A percentile compares a stretch with the other conserved stretches of the same genome.
Evolutionary conservation across 2,329 filamentous ascomycete genomes (phyloP).

Genomic region (Epichloe baconii): DNA sequence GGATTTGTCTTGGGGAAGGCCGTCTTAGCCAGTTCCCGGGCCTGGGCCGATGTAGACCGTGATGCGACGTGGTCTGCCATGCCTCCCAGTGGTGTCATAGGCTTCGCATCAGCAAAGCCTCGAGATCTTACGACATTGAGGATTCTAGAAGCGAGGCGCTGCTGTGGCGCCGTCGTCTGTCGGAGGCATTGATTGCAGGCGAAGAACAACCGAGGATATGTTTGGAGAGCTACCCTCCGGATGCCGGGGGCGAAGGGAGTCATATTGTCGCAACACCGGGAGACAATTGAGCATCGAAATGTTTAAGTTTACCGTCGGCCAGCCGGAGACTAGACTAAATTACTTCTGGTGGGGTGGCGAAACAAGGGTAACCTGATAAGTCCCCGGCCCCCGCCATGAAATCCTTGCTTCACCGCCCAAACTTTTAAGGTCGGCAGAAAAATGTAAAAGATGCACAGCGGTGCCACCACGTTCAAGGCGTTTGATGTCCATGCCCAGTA

Average conservation of each 20-base stretch:
- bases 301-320: not conserved
- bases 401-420: constrained; percentile 17
- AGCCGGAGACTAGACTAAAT: not conserved
- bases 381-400: constrained; percentile 14
- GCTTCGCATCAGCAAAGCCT: constrained; percentile 22
- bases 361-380: constrained; percentile 13
- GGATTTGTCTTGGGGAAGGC: constrained; percentile 49
- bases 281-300: not conserved
- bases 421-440: constrained; percentile 19
- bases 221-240: constrained; percentile 26
- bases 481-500: not conserved
- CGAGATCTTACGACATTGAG: constrained; percentile 27
- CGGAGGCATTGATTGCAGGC: constrained; percentile 37
- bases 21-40: constrained; percentile 18
- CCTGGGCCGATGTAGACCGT: constrained; percentile 10
- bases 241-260: constrained; percentile 28
- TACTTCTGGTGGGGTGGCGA: not conserved
- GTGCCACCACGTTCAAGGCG: not conserved
- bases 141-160: constrained; percentile 24
- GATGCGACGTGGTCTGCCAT: constrained; percentile 15
- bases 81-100: constrained; percentile 16
- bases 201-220: constrained; percentile 27
- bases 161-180: constrained; percentile 12
- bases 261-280: constrained; percentile 17
- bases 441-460: constrained; percentile 6